These are phyloP conservation scores for Asterochloris erici DNA, from an alignment of 139 green algal species.

Conservation along the genomic window DNA sequence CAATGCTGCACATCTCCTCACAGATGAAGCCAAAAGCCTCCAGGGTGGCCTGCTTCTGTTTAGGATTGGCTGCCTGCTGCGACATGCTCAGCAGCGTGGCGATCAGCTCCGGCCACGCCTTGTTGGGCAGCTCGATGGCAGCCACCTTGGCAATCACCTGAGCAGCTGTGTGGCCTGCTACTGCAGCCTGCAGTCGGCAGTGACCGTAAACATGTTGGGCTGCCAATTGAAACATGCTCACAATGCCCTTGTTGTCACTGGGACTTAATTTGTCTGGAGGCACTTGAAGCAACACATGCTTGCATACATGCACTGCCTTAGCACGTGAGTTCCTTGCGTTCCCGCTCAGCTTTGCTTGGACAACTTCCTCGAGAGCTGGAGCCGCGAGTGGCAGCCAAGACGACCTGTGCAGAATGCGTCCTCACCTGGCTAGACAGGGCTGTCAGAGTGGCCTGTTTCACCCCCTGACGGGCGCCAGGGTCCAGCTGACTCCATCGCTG, in stretches of 20 bases:
- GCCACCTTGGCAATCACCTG: constrained; percentile 94
- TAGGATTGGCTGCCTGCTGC: constrained; percentile 17
- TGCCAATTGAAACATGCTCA: background rate
- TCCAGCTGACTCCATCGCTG: background rate
- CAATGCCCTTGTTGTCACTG: too few species aligned
- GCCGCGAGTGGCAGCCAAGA: too few species aligned
- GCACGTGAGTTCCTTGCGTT: too few species aligned
- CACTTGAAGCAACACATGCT: background rate
- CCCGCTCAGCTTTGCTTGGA: too few species aligned
- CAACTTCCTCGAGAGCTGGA: too few species aligned
- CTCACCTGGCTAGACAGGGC: too few species aligned
- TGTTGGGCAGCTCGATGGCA: constrained; percentile 82
- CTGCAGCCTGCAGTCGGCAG: constrained; percentile 25
- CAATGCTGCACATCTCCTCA: constrained; percentile 84
- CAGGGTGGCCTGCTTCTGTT: constrained; percentile 71
- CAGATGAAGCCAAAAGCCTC: constrained; percentile 94
- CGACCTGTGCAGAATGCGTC: too few species aligned
- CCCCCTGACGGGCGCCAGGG: background rate
- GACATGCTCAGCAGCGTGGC: constrained; percentile 58
- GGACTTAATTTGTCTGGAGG: background rate
- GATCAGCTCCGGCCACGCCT: constrained; percentile 87
- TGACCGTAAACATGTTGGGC: background rate
- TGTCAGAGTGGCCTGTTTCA: background rate
- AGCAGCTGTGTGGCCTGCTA: constrained; percentile 67
- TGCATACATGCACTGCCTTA: too few species aligned